Percentiles rank a stretch among this genome's conserved stretches.
phyloP scores from a whole-genome alignment of 2,329 filamentous ascomycete genomes.

The Clarireedia homoeocarpa region DNA sequence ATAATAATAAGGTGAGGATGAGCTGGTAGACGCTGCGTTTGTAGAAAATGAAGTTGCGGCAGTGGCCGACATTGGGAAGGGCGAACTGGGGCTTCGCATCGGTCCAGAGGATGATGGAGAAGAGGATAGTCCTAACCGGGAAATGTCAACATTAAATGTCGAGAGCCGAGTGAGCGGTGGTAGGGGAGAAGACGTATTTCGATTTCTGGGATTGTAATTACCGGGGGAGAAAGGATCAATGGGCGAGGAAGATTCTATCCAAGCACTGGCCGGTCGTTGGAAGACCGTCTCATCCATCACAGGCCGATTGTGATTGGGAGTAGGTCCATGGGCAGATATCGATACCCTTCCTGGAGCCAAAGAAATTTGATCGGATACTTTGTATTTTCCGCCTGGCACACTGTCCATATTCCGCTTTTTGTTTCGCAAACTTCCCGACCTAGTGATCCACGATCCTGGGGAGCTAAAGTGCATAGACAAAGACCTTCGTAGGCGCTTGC shows the following conservation, averaged over 20 bases:
- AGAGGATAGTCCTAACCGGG: slow-evolving; percentile 38
- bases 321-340: slow-evolving; percentile 20
- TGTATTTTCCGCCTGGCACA: slow-evolving; percentile 38
- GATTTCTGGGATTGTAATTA: slow-evolving; percentile 18
- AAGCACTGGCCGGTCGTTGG: slow-evolving; percentile 13
- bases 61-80: slow-evolving; percentile 24
- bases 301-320: slow-evolving; percentile 12
- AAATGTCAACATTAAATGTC: slow-evolving; percentile 46
- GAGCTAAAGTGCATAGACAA: slow-evolving; percentile 54
- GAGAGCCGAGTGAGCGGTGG: slow-evolving; percentile 47
- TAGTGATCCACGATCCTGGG: slow-evolving; percentile 48
- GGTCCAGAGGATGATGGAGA: slow-evolving; percentile 29
- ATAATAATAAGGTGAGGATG: slow-evolving; percentile 19
- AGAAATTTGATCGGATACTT: slow-evolving; percentile 45
- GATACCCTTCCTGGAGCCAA: slow-evolving; percentile 23
- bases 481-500: slow-evolving; percentile 42
- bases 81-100: slow-evolving; percentile 22
- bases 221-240: slow-evolving; percentile 20
- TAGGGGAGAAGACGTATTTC: slow-evolving; percentile 47
- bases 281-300: slow-evolving; percentile 23
- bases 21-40: slow-evolving; percentile 35
- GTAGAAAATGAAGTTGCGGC: slow-evolving; percentile 34
- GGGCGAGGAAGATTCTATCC: slow-evolving; percentile 15
- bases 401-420: slow-evolving; percentile 42
- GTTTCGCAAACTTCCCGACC: slow-evolving; percentile 47